A percentile compares a stretch with the other conserved stretches of the same genome.
phyloP scores from a whole-genome alignment of 2,329 filamentous ascomycete genomes.

The Helicocarpus griseus region DNA sequence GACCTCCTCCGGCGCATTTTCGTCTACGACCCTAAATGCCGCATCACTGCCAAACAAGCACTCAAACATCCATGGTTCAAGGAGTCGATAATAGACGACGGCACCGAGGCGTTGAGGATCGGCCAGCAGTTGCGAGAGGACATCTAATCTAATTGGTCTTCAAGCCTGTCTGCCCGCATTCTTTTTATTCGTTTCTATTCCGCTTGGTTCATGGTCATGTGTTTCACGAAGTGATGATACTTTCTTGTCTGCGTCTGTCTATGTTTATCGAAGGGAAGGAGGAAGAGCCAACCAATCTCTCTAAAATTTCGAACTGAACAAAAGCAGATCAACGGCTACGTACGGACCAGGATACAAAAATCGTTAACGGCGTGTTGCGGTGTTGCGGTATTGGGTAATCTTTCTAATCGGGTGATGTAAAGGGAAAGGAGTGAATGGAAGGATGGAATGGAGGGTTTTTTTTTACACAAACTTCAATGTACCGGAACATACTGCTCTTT shows the following conservation, averaged over 20 bases:
- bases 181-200: background rate
- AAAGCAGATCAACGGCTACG: too few species aligned
- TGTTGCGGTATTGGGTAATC: too few species aligned
- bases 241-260: background rate
- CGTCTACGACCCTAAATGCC: conserved; percentile 55
- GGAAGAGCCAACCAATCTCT: background rate
- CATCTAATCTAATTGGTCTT: conserved; percentile 23
- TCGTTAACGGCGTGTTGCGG: too few species aligned
- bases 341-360: too few species aligned
- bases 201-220: background rate
- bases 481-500: background rate
- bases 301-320: too few species aligned
- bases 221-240: background rate
- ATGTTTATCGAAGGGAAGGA: background rate
- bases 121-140: conserved; percentile 31
- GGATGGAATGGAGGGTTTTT: too few species aligned
- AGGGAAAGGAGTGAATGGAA: too few species aligned
- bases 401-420: too few species aligned
- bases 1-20: conserved; percentile 55
- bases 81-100: conserved; percentile 54
- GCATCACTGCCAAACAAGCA: conserved; percentile 56
- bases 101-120: conserved; percentile 54
- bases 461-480: background rate
- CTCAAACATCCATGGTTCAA: conserved; percentile 59
- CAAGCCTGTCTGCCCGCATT: background rate